Conservation (phyloP, 2,329 filamentous ascomycete species). For the Xylaria sp. region DNA sequence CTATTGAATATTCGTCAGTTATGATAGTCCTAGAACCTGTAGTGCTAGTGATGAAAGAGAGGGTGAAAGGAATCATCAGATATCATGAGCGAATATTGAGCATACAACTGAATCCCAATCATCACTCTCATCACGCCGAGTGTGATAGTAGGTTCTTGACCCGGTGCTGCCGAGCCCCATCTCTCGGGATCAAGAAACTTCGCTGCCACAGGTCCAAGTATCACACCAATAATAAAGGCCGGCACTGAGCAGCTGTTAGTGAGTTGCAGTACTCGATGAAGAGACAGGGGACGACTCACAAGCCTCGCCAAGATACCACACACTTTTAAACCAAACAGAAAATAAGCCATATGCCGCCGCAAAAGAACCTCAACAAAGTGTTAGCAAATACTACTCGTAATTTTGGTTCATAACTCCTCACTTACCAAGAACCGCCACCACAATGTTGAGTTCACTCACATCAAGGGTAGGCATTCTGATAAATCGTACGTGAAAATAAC, state of each 20-base stretch:
- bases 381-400: background rate
- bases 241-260: constrained; percentile 55
- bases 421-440: constrained; percentile 57
- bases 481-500: background rate
- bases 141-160: constrained; percentile 53
- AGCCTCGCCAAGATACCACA: constrained; percentile 65
- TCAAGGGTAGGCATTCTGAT: constrained; percentile 58
- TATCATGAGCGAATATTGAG: constrained; percentile 29
- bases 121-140: constrained; percentile 66
- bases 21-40: background rate
- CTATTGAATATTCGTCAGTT: constrained; percentile 31
- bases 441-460: constrained; percentile 63
- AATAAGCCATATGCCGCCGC: constrained; percentile 60
- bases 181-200: constrained; percentile 60
- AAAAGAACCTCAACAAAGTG: constrained; percentile 53
- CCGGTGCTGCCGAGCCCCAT: constrained; percentile 52
- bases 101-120: constrained; percentile 67
- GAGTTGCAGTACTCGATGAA: background rate
- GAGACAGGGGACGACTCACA: constrained; percentile 50
- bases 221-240: constrained; percentile 63
- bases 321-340: constrained; percentile 62
- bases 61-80: background rate
- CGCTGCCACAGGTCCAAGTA: constrained; percentile 64
- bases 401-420: background rate
- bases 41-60: background rate